Conservation (phyloP, 768 basidiomycete species). For the Tephrocybe sp. region DNA sequence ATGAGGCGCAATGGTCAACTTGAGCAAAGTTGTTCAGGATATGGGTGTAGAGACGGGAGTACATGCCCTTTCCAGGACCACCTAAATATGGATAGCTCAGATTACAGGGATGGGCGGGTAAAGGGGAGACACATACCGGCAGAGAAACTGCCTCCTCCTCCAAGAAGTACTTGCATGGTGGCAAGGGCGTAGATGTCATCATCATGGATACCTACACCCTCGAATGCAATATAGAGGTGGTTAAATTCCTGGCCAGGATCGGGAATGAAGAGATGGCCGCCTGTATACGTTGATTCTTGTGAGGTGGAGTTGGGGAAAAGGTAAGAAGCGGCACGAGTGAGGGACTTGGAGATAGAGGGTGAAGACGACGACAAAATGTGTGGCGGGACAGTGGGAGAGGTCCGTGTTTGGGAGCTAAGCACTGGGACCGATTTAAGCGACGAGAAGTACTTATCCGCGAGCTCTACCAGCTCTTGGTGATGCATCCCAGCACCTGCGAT, state of each 20-base stretch:
- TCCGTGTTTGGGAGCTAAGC: constrained; percentile 29
- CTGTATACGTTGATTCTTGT: constrained; percentile 70
- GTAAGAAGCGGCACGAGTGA: constrained; percentile 78
- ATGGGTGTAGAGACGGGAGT: constrained; percentile 92
- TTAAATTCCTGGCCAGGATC: constrained; percentile 72
- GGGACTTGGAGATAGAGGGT: constrained; percentile 57
- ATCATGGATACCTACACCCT: constrained; percentile 87
- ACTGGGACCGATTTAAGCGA: constrained; percentile 45
- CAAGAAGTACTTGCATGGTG: constrained; percentile 91
- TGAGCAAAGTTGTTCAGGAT: constrained; percentile 93
- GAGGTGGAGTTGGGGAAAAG: constrained; percentile 48
- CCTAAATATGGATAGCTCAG: constrained; percentile 48
- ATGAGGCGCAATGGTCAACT: constrained; percentile 92
- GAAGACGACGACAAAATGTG: constrained; percentile 58
- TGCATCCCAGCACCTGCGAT: constrained; percentile 91
- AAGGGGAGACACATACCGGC: constrained; percentile 50
- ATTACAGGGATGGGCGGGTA: neutral
- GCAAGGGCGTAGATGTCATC: constrained; percentile 92
- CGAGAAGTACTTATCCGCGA: constrained; percentile 83
- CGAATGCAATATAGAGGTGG: constrained; percentile 90
- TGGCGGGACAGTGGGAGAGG: constrained; percentile 37
- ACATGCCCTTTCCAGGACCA: constrained; percentile 99
- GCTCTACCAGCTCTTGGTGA: constrained; percentile 84
- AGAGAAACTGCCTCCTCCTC: constrained; percentile 95
- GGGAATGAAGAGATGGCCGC: constrained; percentile 73